Evolutionary conservation across 2,329 filamentous ascomycete species (phyloP), one percentile per base, ranked within the genome.

Genomic region (Aspergillus texensis): DNA sequence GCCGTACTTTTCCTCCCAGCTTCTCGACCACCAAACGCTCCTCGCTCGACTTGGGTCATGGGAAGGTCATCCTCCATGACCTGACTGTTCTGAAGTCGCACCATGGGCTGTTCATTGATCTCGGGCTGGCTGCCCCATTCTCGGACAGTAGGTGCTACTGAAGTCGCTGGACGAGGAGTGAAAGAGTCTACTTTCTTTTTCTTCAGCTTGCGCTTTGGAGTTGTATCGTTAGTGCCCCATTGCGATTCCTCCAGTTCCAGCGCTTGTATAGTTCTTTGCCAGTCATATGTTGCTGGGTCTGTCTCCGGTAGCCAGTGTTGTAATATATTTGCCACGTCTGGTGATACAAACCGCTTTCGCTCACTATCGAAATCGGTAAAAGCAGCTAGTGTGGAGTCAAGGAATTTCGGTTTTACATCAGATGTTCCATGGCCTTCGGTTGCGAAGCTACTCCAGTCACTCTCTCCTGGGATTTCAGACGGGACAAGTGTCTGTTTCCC

Each of bases 11-110:
- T 76, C 56, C 71, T 73, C 26, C 58, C 71, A 21, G 69, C 66
- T 59, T 79, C 72, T 24, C 78, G 71, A 41, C 76, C 68, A 32
- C 78, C 79, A 65, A 79, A 80, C 24, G 67, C 55, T 12, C 79
- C 79, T 39, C 76, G 73, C 62, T 80, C 79, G 26, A 72, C 62
- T 58, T 80, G 79, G n/a, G 76, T 80, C 77, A 79, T 80, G 6
- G 77, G 73, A 24, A 75, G 57, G 34, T 72, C 71, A 19, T 75
- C 74, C 21, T 77, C 67, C 11, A 66, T 71, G 24, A 70, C 64
- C 50, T 80, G 78, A 60, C 78, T 80, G 64, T 75, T 79, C 39
- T 70, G 67, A 24, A 75, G 45, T 58, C 67, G 62, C 24, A 68
- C 34, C 43, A 63, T 61, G 41, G 68, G 65, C 45, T 52, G 60